Conservation (phyloP, 2,329 filamentous ascomycete species). For the Xylariomycetidae sp. region DNA sequence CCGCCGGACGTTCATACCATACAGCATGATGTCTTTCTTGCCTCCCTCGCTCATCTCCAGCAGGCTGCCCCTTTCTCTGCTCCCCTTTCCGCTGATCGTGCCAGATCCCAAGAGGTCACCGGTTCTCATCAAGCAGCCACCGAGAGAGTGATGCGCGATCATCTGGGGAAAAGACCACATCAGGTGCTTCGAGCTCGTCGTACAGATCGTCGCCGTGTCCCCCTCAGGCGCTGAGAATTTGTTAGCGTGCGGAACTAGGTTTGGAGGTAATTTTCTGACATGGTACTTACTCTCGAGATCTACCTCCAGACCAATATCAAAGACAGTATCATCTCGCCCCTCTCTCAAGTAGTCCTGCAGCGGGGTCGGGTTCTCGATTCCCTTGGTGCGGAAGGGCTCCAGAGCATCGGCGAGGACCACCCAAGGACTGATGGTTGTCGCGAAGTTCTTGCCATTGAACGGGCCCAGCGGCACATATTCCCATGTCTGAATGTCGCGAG, state of each 20-base stretch:
- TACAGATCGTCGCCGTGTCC: conserved; percentile 53
- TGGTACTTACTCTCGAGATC: conserved; percentile 54
- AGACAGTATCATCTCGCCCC: conserved; percentile 52
- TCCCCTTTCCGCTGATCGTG: conserved; percentile 56
- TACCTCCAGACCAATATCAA: conserved; percentile 66
- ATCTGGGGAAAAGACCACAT: conserved; percentile 83
- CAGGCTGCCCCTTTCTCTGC: conserved; percentile 36
- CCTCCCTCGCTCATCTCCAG: conserved; percentile 43
- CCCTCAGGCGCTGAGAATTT: conserved; percentile 34
- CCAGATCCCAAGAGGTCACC: conserved; percentile 76
- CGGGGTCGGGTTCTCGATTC: conserved; percentile 27
- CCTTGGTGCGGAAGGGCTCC: conserved; percentile 45
- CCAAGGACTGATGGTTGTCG: conserved; percentile 73
- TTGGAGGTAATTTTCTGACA: too few relatives aligned
- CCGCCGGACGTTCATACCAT: conserved; percentile 34
- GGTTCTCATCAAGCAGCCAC: conserved; percentile 68
- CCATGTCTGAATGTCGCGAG: conserved; percentile 77
- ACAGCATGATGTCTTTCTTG: conserved; percentile 36
- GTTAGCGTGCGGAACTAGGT: conserved; percentile 1
- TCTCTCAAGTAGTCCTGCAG: conserved; percentile 52
- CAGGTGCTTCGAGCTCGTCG: conserved; percentile 60
- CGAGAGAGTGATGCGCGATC: conserved; percentile 73
- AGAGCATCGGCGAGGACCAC: conserved; percentile 73
- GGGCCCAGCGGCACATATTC: conserved; percentile 80
- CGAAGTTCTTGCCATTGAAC: conserved; percentile 83